These are phyloP conservation scores for Nelumbo lutea DNA, from an alignment of 164 flowering plant species.

Conservation along the genomic window DNA sequence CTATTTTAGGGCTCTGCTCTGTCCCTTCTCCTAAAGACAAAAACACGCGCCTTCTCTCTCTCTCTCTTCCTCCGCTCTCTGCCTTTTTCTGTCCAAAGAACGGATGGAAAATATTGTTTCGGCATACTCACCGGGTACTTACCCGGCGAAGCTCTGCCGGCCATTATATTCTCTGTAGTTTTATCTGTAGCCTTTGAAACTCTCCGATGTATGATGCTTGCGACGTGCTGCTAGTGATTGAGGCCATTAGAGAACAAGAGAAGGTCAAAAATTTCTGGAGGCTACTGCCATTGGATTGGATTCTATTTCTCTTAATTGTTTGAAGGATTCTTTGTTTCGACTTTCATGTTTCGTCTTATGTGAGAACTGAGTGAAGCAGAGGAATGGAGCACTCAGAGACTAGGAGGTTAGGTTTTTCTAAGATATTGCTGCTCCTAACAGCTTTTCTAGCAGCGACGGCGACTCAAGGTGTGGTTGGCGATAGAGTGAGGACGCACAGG, in stretches of 20 bases:
- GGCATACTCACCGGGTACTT: neutral
- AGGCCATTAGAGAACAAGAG: neutral
- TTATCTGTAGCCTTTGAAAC: no score
- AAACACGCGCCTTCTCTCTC: neutral
- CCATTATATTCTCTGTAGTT: no score
- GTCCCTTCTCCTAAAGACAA: neutral
- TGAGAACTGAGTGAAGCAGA: neutral
- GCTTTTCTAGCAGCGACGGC: neutral
- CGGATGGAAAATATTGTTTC: neutral
- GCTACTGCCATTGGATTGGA: neutral
- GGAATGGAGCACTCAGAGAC: neutral
- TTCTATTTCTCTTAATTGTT: no score
- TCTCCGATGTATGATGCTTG: neutral
- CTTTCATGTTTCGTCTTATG: neutral
- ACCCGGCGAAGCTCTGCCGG: no score
- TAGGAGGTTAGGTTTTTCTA: neutral
- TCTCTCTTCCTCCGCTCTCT: neutral
- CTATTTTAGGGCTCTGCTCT: neutral
- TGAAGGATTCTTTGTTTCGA: neutral
- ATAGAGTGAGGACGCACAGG: constrained; percentile 17
- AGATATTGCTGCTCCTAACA: neutral
- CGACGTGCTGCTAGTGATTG: neutral
- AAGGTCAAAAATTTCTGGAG: neutral
- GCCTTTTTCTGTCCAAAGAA: neutral
- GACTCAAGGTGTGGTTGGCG: constrained; percentile 3